Evolutionary conservation across 2,329 filamentous ascomycete genomes (phyloP).

Genomic region (Ascomycota sp.): DNA sequence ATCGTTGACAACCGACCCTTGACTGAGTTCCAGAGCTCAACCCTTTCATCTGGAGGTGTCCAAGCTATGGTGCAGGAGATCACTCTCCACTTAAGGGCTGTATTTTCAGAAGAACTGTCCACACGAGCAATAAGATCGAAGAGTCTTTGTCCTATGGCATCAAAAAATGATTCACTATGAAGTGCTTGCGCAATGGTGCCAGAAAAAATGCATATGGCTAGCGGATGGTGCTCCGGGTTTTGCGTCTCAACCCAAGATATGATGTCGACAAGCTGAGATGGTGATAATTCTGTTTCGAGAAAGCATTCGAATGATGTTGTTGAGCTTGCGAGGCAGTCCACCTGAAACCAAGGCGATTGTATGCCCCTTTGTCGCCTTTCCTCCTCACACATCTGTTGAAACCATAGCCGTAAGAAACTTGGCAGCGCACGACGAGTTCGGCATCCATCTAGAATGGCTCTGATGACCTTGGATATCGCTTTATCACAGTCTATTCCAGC

Average conservation of each 20-base stretch:
- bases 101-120: slow-evolving; percentile 10
- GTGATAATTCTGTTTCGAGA: slow-evolving; percentile 22
- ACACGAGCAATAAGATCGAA: slow-evolving; percentile 14
- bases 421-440: slow-evolving; percentile 22
- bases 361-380: slow-evolving; percentile 9
- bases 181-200: slow-evolving; percentile 22
- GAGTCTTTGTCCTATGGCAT: slow-evolving; percentile 18
- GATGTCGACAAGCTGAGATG: slow-evolving; percentile 21
- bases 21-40: slow-evolving; percentile 13
- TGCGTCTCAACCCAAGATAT: slow-evolving; percentile 21
- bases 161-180: slow-evolving; percentile 19
- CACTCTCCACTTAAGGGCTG: slow-evolving; percentile 20
- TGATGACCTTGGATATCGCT: slow-evolving; percentile 16
- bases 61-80: slow-evolving; percentile 16
- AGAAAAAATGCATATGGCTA: slow-evolving; percentile 20
- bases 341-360: slow-evolving; percentile 14
- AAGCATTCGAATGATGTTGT: slow-evolving; percentile 6
- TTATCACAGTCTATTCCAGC: slow-evolving; percentile 5
- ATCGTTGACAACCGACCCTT: slow-evolving; percentile 13
- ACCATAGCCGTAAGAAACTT: slow-evolving; percentile 27
- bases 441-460: slow-evolving; percentile 22
- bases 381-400: slow-evolving; percentile 16
- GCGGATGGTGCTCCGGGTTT: slow-evolving; percentile 9
- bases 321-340: slow-evolving; percentile 5
- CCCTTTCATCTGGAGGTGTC: slow-evolving; percentile 10